Evolutionary conservation across 1,284 basidiomycete genomes (phyloP), one percentile per base, ranked within the genome.

Genomic region (Cerioporus squamosus): DNA sequence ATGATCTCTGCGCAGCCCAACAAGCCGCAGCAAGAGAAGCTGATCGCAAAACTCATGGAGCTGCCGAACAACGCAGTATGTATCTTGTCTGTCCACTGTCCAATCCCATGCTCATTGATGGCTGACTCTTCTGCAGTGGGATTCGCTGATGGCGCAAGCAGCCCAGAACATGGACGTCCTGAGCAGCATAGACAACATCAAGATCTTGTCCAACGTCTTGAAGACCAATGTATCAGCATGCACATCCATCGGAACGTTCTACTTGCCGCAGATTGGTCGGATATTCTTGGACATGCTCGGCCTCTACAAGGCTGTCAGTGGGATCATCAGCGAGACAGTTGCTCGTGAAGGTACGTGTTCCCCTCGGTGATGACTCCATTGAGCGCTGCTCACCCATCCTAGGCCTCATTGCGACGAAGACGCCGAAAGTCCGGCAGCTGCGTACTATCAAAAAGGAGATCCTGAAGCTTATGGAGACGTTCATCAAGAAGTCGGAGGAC

Each of bases 1-100:
- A 99, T 99, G 97, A 98, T 99, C 68, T 95, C 96, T 18, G 95
- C 97, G 2, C 97, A 99, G 74, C 97, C 97, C 44, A 98, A 99
- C 76, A 97, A 97, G 74, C 91, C 94, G 17, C 93, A 93, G 65
- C 97, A 98, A 75, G 97, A 99, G 78, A 91, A 94, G 64, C 81
- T 99, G 56, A 98, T 99, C 56, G 82, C 87, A 24, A 97, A 96
- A 72, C 77, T 99, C 52, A 99, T 99, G 97, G 94, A 97, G 66
- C 78, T 98, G 66, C 97, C 97, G 0, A 99, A 99, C 75, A 95
- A 91, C 66, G 97, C 96, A 44, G 93, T 93, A 74, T 55, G 88
- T 78, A n/a, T 14, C 51, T 7, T 9, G 17, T n/a, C n/a, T n/a
- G n/a, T n/a, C n/a, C n/a, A n/a, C n/a, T n/a, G n/a, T 46, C 53